phyloP scores from a whole-genome alignment of 176 grass and related monocot genomes.

The Stipa capillata region DNA sequence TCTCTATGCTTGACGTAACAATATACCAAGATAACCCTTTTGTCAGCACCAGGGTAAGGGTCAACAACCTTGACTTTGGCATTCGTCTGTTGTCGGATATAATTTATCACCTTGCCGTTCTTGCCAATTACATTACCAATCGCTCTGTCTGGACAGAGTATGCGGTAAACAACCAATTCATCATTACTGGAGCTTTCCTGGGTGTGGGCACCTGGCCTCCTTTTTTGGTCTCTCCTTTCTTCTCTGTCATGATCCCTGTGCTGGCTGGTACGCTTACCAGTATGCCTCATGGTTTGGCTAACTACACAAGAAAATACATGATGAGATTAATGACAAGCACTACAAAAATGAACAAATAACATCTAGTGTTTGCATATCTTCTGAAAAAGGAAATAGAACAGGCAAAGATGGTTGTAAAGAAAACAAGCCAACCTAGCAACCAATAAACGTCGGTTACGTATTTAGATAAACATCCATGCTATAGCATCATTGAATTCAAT shows the following conservation, averaged over 20 bases:
- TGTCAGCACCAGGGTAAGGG: slow-evolving; percentile 81
- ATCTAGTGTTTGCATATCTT: neutral
- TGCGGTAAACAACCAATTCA: slow-evolving; percentile 69
- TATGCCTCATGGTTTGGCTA: slow-evolving; percentile 53
- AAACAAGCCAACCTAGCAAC: neutral
- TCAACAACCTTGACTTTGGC: slow-evolving; percentile 89
- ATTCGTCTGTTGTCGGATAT: slow-evolving; percentile 62
- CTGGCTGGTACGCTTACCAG: slow-evolving; percentile 58
- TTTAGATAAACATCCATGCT: neutral
- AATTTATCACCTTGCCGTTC: slow-evolving; percentile 86
- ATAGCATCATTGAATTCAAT: neutral
- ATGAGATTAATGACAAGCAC: neutral
- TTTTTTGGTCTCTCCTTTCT: slow-evolving; percentile 49
- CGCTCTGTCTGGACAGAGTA: slow-evolving; percentile 67
- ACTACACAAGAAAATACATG: neutral
- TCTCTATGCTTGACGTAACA: slow-evolving; percentile 60
- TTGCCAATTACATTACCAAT: slow-evolving; percentile 97
- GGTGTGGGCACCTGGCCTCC: slow-evolving; percentile 30
- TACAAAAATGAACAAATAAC: neutral
- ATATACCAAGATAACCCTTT: slow-evolving; percentile 80
- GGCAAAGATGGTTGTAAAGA: neutral
- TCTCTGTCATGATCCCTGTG: slow-evolving; percentile 53
- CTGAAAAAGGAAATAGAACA: neutral
- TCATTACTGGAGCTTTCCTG: slow-evolving; percentile 51
- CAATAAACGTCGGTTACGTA: neutral